A percentile compares a stretch with the other conserved stretches of the same genome.
Conservation (phyloP, 345 rosid genomes). For the Trapa bicornis region DNA sequence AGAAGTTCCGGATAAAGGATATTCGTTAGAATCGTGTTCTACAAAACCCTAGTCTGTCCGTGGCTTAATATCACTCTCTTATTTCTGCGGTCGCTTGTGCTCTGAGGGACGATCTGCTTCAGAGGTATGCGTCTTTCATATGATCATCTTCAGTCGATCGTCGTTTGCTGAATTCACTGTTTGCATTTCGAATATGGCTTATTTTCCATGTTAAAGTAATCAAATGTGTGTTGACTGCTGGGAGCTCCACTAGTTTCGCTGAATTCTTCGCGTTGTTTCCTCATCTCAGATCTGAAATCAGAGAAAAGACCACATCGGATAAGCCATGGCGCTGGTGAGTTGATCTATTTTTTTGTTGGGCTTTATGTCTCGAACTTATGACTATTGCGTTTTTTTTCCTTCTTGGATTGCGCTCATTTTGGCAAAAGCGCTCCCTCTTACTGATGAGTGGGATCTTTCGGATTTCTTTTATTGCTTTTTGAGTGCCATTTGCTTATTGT, state of each 20-base stretch:
- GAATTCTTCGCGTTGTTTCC: neutral
- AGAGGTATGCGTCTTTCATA: neutral
- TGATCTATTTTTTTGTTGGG: neutral
- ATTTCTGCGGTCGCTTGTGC: neutral
- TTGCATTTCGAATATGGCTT: neutral
- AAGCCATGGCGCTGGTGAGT: constrained; percentile 74
- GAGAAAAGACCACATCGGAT: constrained; percentile 22
- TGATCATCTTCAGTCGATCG: neutral
- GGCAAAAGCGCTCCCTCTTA: neutral
- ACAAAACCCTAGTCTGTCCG: neutral
- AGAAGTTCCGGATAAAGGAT: neutral
- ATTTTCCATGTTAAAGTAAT: neutral
- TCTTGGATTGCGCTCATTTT: neutral
- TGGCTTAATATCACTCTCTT: neutral
- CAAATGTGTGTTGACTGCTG: neutral
- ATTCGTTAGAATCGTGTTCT: neutral
- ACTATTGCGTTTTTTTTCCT: neutral
- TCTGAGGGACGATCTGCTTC: neutral
- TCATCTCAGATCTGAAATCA: constrained; percentile 39
- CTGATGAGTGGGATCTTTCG: neutral
- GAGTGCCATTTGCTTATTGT: neutral
- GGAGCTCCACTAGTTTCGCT: neutral
- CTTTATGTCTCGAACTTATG: neutral
- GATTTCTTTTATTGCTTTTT: neutral
- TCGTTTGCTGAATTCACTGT: neutral